phyloP scores from a whole-genome alignment of 129 eudicot genomes.

The Ambrosia artemisiifolia region DNA sequence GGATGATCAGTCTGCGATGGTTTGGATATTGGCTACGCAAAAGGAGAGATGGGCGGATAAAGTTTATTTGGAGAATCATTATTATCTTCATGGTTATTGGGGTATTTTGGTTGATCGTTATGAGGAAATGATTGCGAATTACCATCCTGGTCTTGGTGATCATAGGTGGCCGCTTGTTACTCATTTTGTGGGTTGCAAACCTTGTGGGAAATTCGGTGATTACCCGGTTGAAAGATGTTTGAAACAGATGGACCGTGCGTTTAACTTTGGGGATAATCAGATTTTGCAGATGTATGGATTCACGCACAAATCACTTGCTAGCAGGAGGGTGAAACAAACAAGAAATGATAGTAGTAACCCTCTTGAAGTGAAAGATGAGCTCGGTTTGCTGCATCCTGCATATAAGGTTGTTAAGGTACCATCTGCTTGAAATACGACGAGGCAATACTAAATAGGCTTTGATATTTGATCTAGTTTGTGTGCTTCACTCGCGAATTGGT shows the following conservation, averaged over 20 bases:
- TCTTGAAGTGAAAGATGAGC: conserved; percentile 66
- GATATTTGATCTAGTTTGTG: conserved; percentile 22
- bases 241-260: conserved; percentile 92
- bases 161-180: conserved; percentile 95
- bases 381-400: conserved; percentile 73
- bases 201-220: conserved; percentile 89
- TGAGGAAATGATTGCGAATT: conserved; percentile 73
- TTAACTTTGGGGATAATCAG: conserved; percentile 84
- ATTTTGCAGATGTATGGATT: conserved; percentile 91
- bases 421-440: conserved; percentile 41
- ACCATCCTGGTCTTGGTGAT: conserved; percentile 87
- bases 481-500: conserved; percentile 30
- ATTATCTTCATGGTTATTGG: conserved; percentile 91
- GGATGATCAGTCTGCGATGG: conserved; percentile 97
- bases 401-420: conserved; percentile 67
- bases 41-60: conserved; percentile 71
- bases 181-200: conserved; percentile 96
- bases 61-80: conserved; percentile 75
- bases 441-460: neutral
- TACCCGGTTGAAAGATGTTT: conserved; percentile 90
- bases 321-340: conserved; percentile 63
- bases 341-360: conserved; percentile 74
- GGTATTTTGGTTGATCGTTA: conserved; percentile 85
- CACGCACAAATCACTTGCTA: conserved; percentile 66
- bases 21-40: conserved; percentile 67